These are phyloP conservation scores for Chaetothyriales sp. DNA, from an alignment of 2,329 filamentous ascomycete species.

Conservation along the genomic window DNA sequence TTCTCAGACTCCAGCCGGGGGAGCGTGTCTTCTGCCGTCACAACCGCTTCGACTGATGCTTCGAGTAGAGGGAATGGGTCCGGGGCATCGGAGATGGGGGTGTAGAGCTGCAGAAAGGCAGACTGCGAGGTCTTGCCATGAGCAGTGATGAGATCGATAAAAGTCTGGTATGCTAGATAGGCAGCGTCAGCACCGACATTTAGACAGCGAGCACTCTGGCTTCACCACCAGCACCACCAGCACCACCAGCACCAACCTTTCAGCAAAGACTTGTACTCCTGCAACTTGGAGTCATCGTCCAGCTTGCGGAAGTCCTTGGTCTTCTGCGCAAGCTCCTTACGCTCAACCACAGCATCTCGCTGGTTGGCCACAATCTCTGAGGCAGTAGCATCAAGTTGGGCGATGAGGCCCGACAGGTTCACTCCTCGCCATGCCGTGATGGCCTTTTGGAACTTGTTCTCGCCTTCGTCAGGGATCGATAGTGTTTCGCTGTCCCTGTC, in stretches of 20 bases:
- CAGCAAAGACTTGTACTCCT: conserved; percentile 74
- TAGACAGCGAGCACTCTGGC: neutral
- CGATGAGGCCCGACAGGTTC: conserved; percentile 68
- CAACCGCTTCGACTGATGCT: conserved; percentile 85
- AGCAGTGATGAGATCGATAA: conserved; percentile 90
- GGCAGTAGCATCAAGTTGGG: conserved; percentile 79
- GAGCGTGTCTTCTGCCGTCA: conserved; percentile 80
- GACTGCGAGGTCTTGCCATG: conserved; percentile 91
- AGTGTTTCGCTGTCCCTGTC: neutral
- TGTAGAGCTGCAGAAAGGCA: conserved; percentile 84
- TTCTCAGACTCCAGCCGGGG: conserved; percentile 85
- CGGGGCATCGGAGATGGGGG: conserved; percentile 81
- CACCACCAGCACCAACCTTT: conserved; percentile 44
- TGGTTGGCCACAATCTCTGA: conserved; percentile 89
- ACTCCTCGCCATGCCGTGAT: conserved; percentile 98
- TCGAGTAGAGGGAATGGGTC: conserved; percentile 94
- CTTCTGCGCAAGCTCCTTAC: conserved; percentile 96
- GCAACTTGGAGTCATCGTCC: conserved; percentile 72
- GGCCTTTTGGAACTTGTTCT: conserved; percentile 92
- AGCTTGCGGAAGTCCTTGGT: conserved; percentile 95
- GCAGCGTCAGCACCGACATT: conserved; percentile 1
- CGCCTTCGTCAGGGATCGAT: conserved; percentile 34
- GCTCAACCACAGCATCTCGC: conserved; percentile 83
- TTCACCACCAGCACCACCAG: neutral
- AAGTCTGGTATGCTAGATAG: conserved; percentile 71